These are phyloP conservation scores for Periglandula ipomoeae DNA, from an alignment of 2,329 filamentous ascomycete species.

Conservation along the genomic window DNA sequence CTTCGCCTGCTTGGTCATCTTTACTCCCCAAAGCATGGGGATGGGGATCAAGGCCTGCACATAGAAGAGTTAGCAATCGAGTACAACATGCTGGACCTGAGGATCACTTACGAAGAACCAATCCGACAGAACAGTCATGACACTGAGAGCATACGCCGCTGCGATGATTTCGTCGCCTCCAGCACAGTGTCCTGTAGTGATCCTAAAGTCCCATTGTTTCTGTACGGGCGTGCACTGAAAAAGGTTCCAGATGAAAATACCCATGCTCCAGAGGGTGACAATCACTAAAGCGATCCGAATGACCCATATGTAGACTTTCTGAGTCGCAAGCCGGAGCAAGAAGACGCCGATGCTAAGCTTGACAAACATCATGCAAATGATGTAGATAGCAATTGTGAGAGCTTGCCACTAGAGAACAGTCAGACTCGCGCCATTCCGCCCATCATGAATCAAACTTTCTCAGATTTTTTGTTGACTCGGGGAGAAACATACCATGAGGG, in stretches of 20 bases:
- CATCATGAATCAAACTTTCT: background rate
- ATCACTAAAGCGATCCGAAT: slow-evolving; percentile 36
- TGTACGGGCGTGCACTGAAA: slow-evolving; percentile 41
- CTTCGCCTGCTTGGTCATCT: slow-evolving; percentile 44
- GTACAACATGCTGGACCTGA: too few relatives aligned
- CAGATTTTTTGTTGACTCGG: background rate
- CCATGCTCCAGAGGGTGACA: slow-evolving; percentile 36
- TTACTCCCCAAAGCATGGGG: slow-evolving; percentile 45
- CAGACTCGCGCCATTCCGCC: background rate
- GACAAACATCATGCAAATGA: slow-evolving; percentile 46
- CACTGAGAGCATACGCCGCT: slow-evolving; percentile 42
- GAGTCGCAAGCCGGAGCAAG: slow-evolving; percentile 37
- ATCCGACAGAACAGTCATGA: slow-evolving; percentile 43
- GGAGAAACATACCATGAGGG: slow-evolving; percentile 31
- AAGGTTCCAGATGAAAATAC: slow-evolving; percentile 42
- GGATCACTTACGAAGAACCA: slow-evolving; percentile 40
- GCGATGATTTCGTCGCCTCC: slow-evolving; percentile 32
- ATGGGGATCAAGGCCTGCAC: slow-evolving; percentile 40
- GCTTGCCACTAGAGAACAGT: slow-evolving; percentile 36
- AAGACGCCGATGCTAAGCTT: slow-evolving; percentile 48
- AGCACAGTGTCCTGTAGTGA: slow-evolving; percentile 34
- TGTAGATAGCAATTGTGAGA: slow-evolving; percentile 39
- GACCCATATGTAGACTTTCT: slow-evolving; percentile 37
- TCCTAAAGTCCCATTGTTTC: slow-evolving; percentile 44
- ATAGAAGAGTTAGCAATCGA: background rate